Evolutionary conservation across 495 filamentous ascomycete species (phyloP), one percentile per base, ranked within the genome.

Genomic region (Aspergillus sclerotiicarbonarius): DNA sequence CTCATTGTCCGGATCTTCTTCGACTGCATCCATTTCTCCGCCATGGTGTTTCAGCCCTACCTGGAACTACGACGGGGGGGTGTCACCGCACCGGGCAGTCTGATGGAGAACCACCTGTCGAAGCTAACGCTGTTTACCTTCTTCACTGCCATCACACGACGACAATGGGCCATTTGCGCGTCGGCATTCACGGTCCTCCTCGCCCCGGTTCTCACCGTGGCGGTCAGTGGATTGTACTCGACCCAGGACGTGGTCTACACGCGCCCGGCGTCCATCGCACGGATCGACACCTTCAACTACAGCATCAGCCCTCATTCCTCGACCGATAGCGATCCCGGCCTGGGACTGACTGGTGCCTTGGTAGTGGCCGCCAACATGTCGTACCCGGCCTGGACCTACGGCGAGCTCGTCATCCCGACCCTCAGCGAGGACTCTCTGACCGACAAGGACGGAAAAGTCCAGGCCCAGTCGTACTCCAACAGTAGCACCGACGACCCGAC

Each of bases 311-410:
- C 37, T 35, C 8, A 41, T 5, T 29, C 43, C 4, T 46, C 13
- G 19, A 46, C 57, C 19, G 3, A 4, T 41, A 19, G 19, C 13
- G 3, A 48, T 1, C 25, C 30, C 48, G 44, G 33, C 9, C 12
- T 46, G 10, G 51, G 47, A 13, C 44, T 43, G 4, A 48, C 47
- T 0, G 43, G 55, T 3, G 52, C 53, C 2, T 13, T 64, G 6
- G 52, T 61, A 1, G 43, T 58, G 15, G 29, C 45, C 3, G 19
- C 32, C 2, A 63, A 64, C 44, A 20, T 66, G 1, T 58, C 63
- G 1, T 60, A 62, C 25, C 63, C 63, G 0, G 35, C 53, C 19
- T 66, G 59, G 60, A 66, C 63, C 12, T 66, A 62, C 35, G 53
- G 58, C 3, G 49, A 63, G n/a, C 54, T 66, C 2, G 60, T 54